These are phyloP conservation scores for Cynanchum wilfordii DNA, from an alignment of 257 asterid genomes.

Conservation along the genomic window DNA sequence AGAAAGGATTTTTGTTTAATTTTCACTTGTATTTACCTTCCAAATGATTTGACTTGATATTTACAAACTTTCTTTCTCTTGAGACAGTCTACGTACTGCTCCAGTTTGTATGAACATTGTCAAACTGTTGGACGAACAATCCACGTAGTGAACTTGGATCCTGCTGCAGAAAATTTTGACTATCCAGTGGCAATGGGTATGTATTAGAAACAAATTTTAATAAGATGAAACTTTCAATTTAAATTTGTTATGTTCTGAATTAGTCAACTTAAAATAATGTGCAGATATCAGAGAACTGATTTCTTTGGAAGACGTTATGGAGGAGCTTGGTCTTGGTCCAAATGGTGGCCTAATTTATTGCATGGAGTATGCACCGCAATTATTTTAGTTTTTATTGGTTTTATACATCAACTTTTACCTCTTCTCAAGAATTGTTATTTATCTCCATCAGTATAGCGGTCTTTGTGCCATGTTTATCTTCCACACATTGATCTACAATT, in stretches of 20 bases:
- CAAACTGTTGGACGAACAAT: slow-evolving; percentile 69
- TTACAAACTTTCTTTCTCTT: slow-evolving; percentile 1
- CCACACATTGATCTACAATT: slow-evolving; percentile 7
- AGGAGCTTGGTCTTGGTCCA: slow-evolving; percentile 87
- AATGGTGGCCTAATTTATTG: slow-evolving; percentile 96
- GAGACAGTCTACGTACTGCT: slow-evolving; percentile 87
- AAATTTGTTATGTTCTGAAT: slow-evolving; percentile 1
- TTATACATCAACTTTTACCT: neutral
- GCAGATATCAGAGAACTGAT: slow-evolving; percentile 86
- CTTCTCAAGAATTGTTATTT: slow-evolving; percentile 3
- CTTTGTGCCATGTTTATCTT: neutral
- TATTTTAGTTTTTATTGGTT: neutral
- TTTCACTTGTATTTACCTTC: neutral
- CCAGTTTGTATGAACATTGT: slow-evolving; percentile 77
- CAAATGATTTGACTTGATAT: neutral
- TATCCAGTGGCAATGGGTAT: slow-evolving; percentile 96
- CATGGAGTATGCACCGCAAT: slow-evolving; percentile 70
- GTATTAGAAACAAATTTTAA: slow-evolving; percentile 11
- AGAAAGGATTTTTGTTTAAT: neutral
- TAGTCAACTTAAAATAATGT: slow-evolving; percentile 14
- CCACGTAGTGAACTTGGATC: slow-evolving; percentile 85
- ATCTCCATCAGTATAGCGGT: neutral
- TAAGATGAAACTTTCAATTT: slow-evolving; percentile 1
- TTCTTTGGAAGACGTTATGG: slow-evolving; percentile 93
- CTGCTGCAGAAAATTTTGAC: slow-evolving; percentile 93